Percentiles rank a stretch among this genome's conserved stretches.
phyloP scores from a whole-genome alignment of 805 yeast genomes.

The Zygosaccharomyces bailii region DNA sequence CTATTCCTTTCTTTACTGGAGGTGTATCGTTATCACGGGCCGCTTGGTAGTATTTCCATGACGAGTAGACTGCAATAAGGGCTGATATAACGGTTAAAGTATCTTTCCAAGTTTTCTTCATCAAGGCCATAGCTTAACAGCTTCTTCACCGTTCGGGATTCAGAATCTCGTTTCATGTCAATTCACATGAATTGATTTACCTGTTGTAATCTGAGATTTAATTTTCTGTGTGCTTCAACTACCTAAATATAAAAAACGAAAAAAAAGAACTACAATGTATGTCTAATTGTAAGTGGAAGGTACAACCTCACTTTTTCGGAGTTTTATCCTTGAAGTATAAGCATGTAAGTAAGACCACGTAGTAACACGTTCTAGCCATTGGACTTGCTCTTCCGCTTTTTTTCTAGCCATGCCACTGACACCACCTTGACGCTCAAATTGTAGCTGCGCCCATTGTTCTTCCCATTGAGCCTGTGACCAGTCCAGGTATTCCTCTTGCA shows the following conservation, averaged over 20 bases:
- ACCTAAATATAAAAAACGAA: background rate
- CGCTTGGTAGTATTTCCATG: slow-evolving; percentile 12
- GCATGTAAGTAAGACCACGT: slow-evolving; percentile 21
- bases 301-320: background rate
- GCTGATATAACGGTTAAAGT: slow-evolving; percentile 11
- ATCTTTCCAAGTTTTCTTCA: slow-evolving; percentile 12
- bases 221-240: background rate
- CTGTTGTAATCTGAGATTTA: background rate
- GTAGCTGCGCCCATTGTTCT: slow-evolving; percentile 12
- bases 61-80: slow-evolving; percentile 12
- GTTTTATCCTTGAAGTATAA: slow-evolving; percentile 11
- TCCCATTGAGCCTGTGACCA: slow-evolving; percentile 20
- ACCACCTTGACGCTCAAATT: slow-evolving; percentile 17
- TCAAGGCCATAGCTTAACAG: background rate
- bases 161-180: no score
- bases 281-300: background rate
- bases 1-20: slow-evolving; percentile 52
- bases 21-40: slow-evolving; percentile 18
- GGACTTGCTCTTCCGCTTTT: slow-evolving; percentile 9
- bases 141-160: no score
- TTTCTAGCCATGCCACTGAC: slow-evolving; percentile 13
- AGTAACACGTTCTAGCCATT: slow-evolving; percentile 14
- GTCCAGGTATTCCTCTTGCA: slow-evolving; percentile 16
- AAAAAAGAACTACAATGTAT: background rate
- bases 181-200: no score